phyloP scores from a whole-genome alignment of 495 filamentous ascomycete genomes.

The Schizothecium vesticola region DNA sequence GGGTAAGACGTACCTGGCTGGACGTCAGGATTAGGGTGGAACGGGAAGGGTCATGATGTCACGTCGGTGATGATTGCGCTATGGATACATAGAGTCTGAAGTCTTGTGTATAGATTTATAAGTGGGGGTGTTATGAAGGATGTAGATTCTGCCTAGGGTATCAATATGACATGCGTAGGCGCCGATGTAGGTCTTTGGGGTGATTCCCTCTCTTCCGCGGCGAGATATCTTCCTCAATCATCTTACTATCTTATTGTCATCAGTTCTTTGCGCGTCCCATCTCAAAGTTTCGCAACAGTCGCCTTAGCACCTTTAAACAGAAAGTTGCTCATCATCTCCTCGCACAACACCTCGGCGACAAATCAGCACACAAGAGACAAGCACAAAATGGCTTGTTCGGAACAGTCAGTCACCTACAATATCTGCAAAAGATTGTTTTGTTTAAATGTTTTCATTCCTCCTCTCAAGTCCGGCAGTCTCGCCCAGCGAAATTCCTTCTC shows the following conservation, averaged over 20 bases:
- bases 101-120: neutral
- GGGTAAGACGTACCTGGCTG: conserved; percentile 51
- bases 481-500: neutral
- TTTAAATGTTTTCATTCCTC: neutral
- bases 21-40: conserved; percentile 12
- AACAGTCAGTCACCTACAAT: neutral
- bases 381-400: too few species aligned
- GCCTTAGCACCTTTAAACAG: too few species aligned
- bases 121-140: neutral
- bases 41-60: neutral
- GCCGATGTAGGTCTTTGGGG: neutral
- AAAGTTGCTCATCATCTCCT: too few species aligned
- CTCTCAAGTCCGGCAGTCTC: neutral
- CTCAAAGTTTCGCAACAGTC: too few species aligned
- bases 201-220: too few species aligned
- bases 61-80: neutral
- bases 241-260: too few species aligned
- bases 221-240: too few species aligned
- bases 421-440: neutral
- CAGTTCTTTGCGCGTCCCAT: too few species aligned
- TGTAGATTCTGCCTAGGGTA: neutral
- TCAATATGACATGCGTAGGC: neutral
- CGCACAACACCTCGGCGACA: too few species aligned
- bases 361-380: too few species aligned
- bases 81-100: neutral